phyloP scores from a whole-genome alignment of 2,329 filamentous ascomycete species.

The Diaporthe sp. region DNA sequence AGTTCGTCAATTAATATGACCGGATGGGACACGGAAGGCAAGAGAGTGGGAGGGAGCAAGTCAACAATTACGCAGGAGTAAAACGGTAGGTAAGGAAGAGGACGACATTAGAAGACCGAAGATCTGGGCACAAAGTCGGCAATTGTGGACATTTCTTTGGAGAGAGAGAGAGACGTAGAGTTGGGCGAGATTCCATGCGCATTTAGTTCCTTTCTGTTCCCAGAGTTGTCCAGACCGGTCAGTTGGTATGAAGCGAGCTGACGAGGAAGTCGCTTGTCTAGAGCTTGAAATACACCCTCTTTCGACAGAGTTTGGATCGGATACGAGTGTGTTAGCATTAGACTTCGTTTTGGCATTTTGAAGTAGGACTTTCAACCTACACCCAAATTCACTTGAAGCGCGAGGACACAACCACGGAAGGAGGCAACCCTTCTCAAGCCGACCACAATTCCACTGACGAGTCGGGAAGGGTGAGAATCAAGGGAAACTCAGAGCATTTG shows the following conservation, averaged over 20 bases:
- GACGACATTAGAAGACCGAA: neutral
- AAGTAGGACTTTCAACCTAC: too few species aligned
- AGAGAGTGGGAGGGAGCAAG: neutral
- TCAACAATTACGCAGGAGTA: neutral
- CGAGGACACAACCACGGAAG: neutral
- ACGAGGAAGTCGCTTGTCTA: neutral
- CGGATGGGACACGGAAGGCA: neutral
- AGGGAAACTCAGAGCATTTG: neutral
- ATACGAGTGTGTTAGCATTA: too few species aligned
- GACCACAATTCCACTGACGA: neutral
- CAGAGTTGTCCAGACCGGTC: neutral
- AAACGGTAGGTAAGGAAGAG: neutral
- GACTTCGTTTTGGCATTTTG: too few species aligned
- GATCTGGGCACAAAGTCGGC: too few species aligned
- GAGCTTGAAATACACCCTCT: neutral
- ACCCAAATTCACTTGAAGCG: neutral
- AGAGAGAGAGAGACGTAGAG: neutral
- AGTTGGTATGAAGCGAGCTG: neutral
- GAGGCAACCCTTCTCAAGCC: neutral
- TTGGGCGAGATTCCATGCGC: neutral
- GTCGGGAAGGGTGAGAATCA: neutral
- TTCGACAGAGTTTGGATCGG: neutral
- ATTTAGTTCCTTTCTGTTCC: neutral
- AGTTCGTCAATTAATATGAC: neutral
- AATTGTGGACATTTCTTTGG: too few species aligned